Evolutionary conservation across 345 rosid genomes (phyloP), one percentile per base, ranked within the genome.

Genomic region (Lepidium sativum): DNA sequence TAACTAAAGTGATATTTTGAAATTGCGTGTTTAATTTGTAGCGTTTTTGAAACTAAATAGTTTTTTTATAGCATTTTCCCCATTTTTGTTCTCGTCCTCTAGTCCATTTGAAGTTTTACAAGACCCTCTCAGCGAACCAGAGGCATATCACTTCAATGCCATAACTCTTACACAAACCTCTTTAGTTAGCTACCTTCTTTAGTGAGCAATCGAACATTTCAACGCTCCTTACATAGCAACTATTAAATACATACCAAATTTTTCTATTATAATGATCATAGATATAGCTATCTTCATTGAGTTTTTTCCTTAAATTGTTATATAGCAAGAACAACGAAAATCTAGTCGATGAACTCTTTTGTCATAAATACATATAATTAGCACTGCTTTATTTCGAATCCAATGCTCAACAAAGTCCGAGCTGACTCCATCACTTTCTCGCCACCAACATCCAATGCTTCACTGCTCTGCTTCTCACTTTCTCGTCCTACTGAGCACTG

Each of bases 401-500:
- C 97, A 12, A 94, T 86, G 77, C 97, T 87, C 45, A 90, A 74
- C 76, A 94, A 89, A 15, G 96, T 90, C 73, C 92, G 82, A 53
- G 97, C 92, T 31, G 97, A 94, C 81, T 94, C 99, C 39, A 94
- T 84, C 23, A 84, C 92, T 78, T 83, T 88, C 74, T 86, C 90
- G 9, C 85, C 90, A 71, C 95, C 87, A 49, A 77, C 76, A 44
- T 84, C 97, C 70, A 81, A 40, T 52, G 86, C 70, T 72, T 86
- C 87, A 41, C 84, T 74, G 8, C 78, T 79, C 73, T 81, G 67
- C 38, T 55, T 63, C 68, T 86, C 88, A 45, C 82, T 85, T 67
- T 74, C 89, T 48, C 68, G 68, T 27, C 83, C 79, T 5, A 76
- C 82, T 0, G 81, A 76, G 83, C 85, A 72, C 64, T 83, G 81